These are phyloP conservation scores for Hamigera avellanea DNA, from an alignment of 495 filamentous ascomycete species.

Conservation along the genomic window DNA sequence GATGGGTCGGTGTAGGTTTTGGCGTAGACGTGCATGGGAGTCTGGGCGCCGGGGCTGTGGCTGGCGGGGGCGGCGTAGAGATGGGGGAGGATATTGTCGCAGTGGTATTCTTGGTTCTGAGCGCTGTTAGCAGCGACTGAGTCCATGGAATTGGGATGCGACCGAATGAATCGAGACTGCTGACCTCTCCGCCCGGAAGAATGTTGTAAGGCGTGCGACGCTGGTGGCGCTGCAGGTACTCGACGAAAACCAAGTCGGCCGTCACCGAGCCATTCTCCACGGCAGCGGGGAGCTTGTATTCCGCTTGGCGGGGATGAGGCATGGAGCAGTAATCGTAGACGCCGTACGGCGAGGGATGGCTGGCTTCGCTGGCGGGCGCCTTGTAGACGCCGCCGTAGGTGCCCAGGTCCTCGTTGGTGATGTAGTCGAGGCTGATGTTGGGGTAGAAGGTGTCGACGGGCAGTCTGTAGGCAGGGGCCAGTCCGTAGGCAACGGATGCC, in stretches of 20 bases:
- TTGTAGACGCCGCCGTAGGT: slow-evolving; percentile 30
- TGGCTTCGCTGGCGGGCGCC: slow-evolving; percentile 18
- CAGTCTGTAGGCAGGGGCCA: slow-evolving; percentile 1
- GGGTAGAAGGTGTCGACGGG: slow-evolving; percentile 25
- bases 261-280: slow-evolving; percentile 16
- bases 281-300: slow-evolving; percentile 20
- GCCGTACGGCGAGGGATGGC: slow-evolving; percentile 12
- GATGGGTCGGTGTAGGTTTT: slow-evolving; percentile 27
- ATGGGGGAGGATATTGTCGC: slow-evolving; percentile 27
- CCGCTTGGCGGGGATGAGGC: slow-evolving; percentile 30
- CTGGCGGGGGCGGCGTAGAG: slow-evolving; percentile 22
- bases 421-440: slow-evolving; percentile 18
- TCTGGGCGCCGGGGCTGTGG: slow-evolving; percentile 7
- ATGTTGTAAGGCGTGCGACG: slow-evolving; percentile 32
- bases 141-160: not conserved
- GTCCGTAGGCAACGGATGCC: not conserved
- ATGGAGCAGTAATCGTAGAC: slow-evolving; percentile 33
- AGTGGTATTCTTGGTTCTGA: slow-evolving; percentile 31
- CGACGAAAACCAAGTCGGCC: slow-evolving; percentile 25
- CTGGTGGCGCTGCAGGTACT: slow-evolving; percentile 34
- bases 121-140: not conserved
- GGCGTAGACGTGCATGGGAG: slow-evolving; percentile 26
- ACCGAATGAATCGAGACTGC: no score
- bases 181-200: slow-evolving; percentile 28
- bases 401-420: slow-evolving; percentile 25